Evolutionary conservation across 371 early-diverging fungal genomes (phyloP).

Genomic region (Quaeritorhiza haematococci): DNA sequence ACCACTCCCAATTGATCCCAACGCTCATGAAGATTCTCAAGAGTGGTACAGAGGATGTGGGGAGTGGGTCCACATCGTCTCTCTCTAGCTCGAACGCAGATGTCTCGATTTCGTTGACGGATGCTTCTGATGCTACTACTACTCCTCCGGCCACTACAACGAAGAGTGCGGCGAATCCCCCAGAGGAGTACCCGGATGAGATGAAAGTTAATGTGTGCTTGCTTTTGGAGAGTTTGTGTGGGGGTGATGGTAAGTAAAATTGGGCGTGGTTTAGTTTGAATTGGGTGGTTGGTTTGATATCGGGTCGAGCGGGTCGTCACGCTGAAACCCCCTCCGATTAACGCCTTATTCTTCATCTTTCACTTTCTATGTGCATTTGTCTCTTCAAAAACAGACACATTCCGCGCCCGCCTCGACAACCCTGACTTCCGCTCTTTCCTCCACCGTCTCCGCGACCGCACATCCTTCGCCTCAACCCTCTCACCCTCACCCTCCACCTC

Average conservation of each 20-base stretch:
- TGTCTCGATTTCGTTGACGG: neutral
- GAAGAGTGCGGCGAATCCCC: no score
- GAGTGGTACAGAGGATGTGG: no score
- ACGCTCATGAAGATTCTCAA: slow-evolving; percentile 26
- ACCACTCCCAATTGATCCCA: slow-evolving; percentile 27
- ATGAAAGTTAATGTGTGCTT: slow-evolving; percentile 35
- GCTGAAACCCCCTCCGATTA: no score
- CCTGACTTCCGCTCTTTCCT: slow-evolving; percentile 4
- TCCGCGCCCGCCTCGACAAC: slow-evolving; percentile 1
- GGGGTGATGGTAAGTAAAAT: slow-evolving; percentile 20
- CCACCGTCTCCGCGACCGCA: neutral
- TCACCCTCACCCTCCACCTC: neutral
- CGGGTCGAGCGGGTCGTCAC: no score
- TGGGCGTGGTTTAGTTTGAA: no score
- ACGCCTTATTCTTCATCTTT: neutral
- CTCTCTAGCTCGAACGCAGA: slow-evolving; percentile 6
- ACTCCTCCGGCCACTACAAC: neutral
- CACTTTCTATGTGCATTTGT: neutral
- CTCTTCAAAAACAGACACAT: neutral
- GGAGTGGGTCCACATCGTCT: no score
- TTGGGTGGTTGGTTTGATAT: no score
- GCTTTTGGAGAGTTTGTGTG: slow-evolving; percentile 19
- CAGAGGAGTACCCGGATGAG: slow-evolving; percentile 29
- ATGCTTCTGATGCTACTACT: neutral
- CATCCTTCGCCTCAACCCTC: slow-evolving; percentile 9